Evolutionary conservation across 192 early-diverging fungal genomes (phyloP).

Genomic region (Globomyces pollinis-pini): DNA sequence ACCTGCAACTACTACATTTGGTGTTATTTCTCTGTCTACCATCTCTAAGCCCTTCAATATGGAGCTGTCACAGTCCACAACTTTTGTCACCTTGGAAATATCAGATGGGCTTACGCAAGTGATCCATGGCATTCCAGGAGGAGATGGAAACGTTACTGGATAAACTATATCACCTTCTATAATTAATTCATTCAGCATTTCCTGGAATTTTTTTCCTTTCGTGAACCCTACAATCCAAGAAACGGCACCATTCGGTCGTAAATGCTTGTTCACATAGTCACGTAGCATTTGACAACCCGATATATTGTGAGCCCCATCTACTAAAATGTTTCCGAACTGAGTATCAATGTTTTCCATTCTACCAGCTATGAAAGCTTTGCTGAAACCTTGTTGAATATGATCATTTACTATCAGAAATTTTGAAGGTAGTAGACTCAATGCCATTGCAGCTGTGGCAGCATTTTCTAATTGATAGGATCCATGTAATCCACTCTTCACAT

Average conservation of each 20-base stretch:
- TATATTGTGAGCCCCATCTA: slow-evolving; percentile 89
- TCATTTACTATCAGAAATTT: slow-evolving; percentile 33
- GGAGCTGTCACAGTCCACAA: slow-evolving; percentile 30
- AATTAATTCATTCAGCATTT: slow-evolving; percentile 53
- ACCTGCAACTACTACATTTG: slow-evolving; percentile 68
- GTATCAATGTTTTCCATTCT: slow-evolving; percentile 63
- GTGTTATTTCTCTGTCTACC: slow-evolving; percentile 27
- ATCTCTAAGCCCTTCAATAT: slow-evolving; percentile 17
- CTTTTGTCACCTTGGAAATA: background rate
- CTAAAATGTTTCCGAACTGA: slow-evolving; percentile 42
- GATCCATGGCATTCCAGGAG: slow-evolving; percentile 88
- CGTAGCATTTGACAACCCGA: slow-evolving; percentile 60
- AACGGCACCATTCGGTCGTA: slow-evolving; percentile 23
- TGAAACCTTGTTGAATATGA: slow-evolving; percentile 56
- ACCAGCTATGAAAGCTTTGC: slow-evolving; percentile 70
- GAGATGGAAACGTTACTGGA: slow-evolving; percentile 64
- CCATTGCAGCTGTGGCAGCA: slow-evolving; percentile 61
- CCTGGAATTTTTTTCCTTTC: slow-evolving; percentile 55
- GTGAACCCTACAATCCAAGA: slow-evolving; percentile 76
- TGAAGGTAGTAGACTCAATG: slow-evolving; percentile 38
- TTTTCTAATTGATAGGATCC: slow-evolving; percentile 80
- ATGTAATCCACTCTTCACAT: slow-evolving; percentile 27
- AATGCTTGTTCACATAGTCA: slow-evolving; percentile 48
- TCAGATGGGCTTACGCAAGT: slow-evolving; percentile 32
- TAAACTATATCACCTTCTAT: slow-evolving; percentile 52